Base-by-base conservation (phyloP, 139 green algal genomes). In the Chlamydomonas urium region DNA sequence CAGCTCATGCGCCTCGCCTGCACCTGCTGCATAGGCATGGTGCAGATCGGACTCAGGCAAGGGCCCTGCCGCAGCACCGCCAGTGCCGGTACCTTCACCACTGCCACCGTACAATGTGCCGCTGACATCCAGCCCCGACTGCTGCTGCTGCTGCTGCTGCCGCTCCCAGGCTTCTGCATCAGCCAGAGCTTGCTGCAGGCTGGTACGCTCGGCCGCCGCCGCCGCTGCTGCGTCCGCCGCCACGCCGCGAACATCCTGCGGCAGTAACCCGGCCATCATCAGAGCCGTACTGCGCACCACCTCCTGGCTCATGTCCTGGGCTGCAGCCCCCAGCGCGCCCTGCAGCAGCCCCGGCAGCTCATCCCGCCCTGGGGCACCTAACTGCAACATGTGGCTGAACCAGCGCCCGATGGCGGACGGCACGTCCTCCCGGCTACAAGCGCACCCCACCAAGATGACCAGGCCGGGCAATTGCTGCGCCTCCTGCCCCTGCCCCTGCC, bases 341-440 rank as follows among this genome's bases (percentile, higher is more conserved):
- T 32, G 5, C 63, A 92, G 74, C 66, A 92, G 62, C 1, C 2
- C 31, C 28, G 28, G 33, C 26, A 84, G 77, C 33, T 68, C 60
- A 14, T 68, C 60, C 31, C 60, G 24, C 8, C 19, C 31, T 6
- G 60, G 60, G 21, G 60, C 60, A 8, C 81, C 75, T 19, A 92
- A 23, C 4, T 56, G 42, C 0, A 97, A 14, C 59, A 93, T 83
- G 74, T 97, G 90, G 0, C 88, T 96, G 87, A 97, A 97, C 80
- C 74, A 88, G 42, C 87, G 79, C 4, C 90, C 80, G 38, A 97
- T 58, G 2, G 83, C 71, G 4, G 81, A 35, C 0, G 86, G 78
- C 26, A 97, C 28, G 48, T 90, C 84, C 21, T 86, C 84, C 21
- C 79, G 35, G 1, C 47, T 66, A 0, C 70, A 26, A 0, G 72